phyloP scores from a whole-genome alignment of 2,329 filamentous ascomycete genomes.

The Fusarium gaditjirri region DNA sequence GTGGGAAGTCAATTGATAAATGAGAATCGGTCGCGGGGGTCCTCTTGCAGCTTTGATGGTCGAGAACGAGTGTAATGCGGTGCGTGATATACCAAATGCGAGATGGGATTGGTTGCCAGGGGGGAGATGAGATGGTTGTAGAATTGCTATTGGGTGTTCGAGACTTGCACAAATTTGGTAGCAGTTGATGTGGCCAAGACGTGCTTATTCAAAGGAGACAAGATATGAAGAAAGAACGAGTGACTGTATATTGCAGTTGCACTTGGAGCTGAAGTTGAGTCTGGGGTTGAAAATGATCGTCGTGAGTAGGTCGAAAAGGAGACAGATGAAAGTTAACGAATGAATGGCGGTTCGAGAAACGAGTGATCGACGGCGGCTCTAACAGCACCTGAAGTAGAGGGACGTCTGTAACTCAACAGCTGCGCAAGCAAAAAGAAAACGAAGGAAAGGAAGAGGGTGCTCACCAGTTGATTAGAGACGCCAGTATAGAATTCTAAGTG shows the following conservation, averaged over 20 bases:
- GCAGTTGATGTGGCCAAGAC: constrained; percentile 12
- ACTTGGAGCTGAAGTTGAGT: constrained; percentile 6
- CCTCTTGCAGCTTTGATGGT: constrained; percentile 3
- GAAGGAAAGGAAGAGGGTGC: constrained; percentile 27
- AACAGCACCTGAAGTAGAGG: constrained; percentile 12
- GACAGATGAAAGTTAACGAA: not conserved
- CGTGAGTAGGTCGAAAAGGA: constrained; percentile 18
- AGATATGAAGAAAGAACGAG: constrained; percentile 6
- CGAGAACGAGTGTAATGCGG: constrained; percentile 20
- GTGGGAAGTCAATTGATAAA: constrained; percentile 17
- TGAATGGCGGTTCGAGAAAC: constrained; percentile 31
- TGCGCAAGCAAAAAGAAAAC: constrained; percentile 32
- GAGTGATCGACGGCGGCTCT: constrained; percentile 43
- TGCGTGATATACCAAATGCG: constrained; percentile 22
- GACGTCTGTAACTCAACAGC: constrained; percentile 25
- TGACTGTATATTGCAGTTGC: constrained; percentile 3
- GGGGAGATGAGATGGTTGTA: constrained; percentile 31
- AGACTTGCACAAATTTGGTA: constrained; percentile 10
- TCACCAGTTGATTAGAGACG: constrained; percentile 24
- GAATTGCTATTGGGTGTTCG: constrained; percentile 3
- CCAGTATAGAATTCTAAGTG: constrained; percentile 14
- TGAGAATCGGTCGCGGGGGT: constrained; percentile 19
- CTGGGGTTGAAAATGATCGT: constrained; percentile 31
- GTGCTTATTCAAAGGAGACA: not conserved
- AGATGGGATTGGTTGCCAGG: constrained; percentile 30